Conservation (phyloP, 2,329 filamentous ascomycete genomes). For the Fusarium beomiforme region DNA sequence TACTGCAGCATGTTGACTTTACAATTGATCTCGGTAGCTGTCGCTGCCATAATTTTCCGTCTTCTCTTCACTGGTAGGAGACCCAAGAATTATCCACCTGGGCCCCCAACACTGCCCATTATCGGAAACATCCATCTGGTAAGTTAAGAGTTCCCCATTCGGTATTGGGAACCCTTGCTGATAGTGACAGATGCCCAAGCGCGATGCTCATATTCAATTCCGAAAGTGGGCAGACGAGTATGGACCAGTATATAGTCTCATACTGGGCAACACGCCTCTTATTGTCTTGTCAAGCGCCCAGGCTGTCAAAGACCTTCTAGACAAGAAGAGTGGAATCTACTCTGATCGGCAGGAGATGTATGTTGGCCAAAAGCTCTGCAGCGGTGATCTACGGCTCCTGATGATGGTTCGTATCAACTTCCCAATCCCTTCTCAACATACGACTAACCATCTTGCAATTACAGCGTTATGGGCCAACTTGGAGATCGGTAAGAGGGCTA, state of each 20-base stretch:
- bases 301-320: not conserved
- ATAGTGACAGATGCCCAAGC: not conserved
- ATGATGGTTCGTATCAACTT: constrained; percentile 1
- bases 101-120: not conserved
- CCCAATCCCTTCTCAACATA: not conserved
- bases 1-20: not conserved
- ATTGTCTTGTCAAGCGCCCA: constrained; percentile 1
- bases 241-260: constrained; percentile 1
- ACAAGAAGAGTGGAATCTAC: not conserved
- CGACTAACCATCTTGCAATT: too few relatives aligned
- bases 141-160: too few relatives aligned
- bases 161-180: not conserved
- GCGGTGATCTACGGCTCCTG: not conserved
- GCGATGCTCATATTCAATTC: not conserved
- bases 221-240: constrained; percentile 7
- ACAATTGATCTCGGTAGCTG: not conserved
- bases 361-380: not conserved
- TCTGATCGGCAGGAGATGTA: constrained; percentile 10
- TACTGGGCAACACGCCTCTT: not conserved
- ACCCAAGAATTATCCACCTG: not conserved
- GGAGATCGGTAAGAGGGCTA: not conserved
- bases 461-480: not conserved
- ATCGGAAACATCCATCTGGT: constrained; percentile 6
- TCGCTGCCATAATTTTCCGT: not conserved
- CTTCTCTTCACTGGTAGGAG: not conserved